Base-by-base conservation (phyloP, 345 rosid genomes). In the Hibiscus tridactylites region DNA sequence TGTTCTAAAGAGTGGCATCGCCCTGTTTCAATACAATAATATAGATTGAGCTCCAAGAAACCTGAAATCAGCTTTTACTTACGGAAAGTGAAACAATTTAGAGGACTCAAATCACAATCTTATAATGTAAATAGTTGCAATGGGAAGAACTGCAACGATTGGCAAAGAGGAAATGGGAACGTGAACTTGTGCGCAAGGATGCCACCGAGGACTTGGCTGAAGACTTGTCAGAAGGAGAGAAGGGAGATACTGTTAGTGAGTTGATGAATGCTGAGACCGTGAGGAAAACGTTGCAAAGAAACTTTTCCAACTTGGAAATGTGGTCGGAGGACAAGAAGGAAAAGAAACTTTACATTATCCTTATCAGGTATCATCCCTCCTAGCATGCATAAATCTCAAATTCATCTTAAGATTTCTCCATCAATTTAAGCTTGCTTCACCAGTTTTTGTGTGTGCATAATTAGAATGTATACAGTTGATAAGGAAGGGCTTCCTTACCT, bases 251-350 rank as follows among this genome's bases (percentile, higher is more conserved):
- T 44, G 44, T 83, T 17, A 87, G 80, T 11, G 97, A 93, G 44
- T 24, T 88, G 79, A n/a, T 74, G 71, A 90, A 77, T 28, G 64
- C 83, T 1, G 98, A 93, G 76, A 86, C 97, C 39, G 93, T 96
- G 17, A 77, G 62, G 79, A 80, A 66, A 81, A 80, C 19, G 33
- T 82, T 86, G 28, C 95, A 90, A 74, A 76, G 95, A 29, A 88
- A 87, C 81, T 72, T 62, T 17, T 94, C 97, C 56, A 91, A 83
- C 82, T 66, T 88, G 50, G 97, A 94, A 75, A 76, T 87, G 13
- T 94, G 97, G 98, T 94, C 95, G 1, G 98, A 91, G 64, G 98
- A 91, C 80, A 91, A 91, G 54, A 88, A 88, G 77, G 98, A 88
- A 74, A 94, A 91, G 74, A 91, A 88, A 72, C 93, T 94, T 33